Conservation (phyloP, 2,329 filamentous ascomycete genomes). For the Fusarium tanahbumbuense region DNA sequence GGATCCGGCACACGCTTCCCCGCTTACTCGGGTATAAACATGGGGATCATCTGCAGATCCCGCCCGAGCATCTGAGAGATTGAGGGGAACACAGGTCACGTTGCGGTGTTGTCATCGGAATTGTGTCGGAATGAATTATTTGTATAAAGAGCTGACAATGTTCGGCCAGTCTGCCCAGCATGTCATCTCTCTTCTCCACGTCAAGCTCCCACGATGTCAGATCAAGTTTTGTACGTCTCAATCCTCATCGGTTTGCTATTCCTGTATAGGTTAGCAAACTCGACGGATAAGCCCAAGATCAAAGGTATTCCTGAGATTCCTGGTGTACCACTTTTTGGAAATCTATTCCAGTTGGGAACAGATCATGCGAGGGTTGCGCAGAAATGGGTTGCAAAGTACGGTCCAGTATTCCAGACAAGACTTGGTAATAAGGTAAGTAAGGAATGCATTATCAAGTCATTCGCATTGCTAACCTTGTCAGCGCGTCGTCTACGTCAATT, state of each 20-base stretch:
- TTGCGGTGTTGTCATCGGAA: neutral
- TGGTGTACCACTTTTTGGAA: conserved; percentile 72
- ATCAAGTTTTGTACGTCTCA: conserved; percentile 24
- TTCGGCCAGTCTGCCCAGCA: neutral
- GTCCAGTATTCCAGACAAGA: conserved; percentile 73
- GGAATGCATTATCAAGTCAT: neutral
- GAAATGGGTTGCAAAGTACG: conserved; percentile 70
- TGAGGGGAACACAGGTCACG: conserved; percentile 19
- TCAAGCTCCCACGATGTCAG: conserved; percentile 17
- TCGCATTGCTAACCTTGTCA: conserved; percentile 42
- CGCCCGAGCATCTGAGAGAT: neutral
- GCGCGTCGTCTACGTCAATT: conserved; percentile 82
- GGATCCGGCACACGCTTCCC: conserved; percentile 20
- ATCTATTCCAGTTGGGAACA: conserved; percentile 69
- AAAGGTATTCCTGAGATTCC: conserved; percentile 71
- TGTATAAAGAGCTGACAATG: conserved; percentile 6
- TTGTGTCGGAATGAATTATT: neutral
- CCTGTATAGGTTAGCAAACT: conserved; percentile 51
- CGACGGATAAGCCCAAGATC: conserved; percentile 69
- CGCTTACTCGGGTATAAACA: conserved; percentile 21
- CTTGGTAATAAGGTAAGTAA: conserved; percentile 72
- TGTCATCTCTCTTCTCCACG: neutral
- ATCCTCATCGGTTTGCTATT: conserved; percentile 14
- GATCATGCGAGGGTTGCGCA: conserved; percentile 66
- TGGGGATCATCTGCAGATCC: conserved; percentile 11